phyloP scores from a whole-genome alignment of 305 asterid genomes.

The Galium porrigens region DNA sequence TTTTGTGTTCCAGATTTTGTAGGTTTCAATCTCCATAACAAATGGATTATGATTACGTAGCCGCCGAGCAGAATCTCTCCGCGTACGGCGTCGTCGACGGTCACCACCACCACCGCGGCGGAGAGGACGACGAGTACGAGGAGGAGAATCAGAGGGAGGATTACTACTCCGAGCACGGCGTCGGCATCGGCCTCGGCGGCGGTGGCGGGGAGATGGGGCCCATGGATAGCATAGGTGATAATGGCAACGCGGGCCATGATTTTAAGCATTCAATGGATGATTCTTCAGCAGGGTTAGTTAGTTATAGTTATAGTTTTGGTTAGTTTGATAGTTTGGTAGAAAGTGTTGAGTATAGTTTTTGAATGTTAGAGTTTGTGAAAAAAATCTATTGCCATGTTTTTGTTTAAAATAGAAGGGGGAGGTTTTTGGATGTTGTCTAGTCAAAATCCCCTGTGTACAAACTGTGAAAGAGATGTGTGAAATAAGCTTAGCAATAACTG shows the following conservation, averaged over 20 bases:
- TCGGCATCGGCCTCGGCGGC: constrained; percentile 8
- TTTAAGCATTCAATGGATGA: constrained; percentile 53
- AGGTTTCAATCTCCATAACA: constrained; percentile 9
- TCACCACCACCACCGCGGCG: constrained; percentile 21
- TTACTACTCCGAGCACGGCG: constrained; percentile 22
- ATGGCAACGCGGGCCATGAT: constrained; percentile 39
- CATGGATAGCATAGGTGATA: constrained; percentile 59
- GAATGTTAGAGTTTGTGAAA: constrained; percentile 21
- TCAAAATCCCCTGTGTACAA: constrained; percentile 19
- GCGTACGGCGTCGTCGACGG: constrained; percentile 50
- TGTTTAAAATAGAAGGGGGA: constrained; percentile 7
- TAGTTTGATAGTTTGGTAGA: constrained; percentile 30
- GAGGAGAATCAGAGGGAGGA: constrained; percentile 51
- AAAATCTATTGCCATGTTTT: neutral
- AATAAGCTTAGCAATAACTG: constrained; percentile 39
- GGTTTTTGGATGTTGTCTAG: constrained; percentile 17
- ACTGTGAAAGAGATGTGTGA: constrained; percentile 29
- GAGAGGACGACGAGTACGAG: constrained; percentile 29
- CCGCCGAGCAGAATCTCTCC: constrained; percentile 54
- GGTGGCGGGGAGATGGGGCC: constrained; percentile 31
- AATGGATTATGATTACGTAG: constrained; percentile 65
- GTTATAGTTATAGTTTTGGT: constrained; percentile 29
- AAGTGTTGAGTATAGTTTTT: constrained; percentile 26
- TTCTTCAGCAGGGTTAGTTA: constrained; percentile 95
- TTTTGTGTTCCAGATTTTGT: neutral